Evolutionary conservation across 1,139 yeast genomes (phyloP), one percentile per base, ranked within the genome.

Genomic region (Yamadazyma epiphylla): DNA sequence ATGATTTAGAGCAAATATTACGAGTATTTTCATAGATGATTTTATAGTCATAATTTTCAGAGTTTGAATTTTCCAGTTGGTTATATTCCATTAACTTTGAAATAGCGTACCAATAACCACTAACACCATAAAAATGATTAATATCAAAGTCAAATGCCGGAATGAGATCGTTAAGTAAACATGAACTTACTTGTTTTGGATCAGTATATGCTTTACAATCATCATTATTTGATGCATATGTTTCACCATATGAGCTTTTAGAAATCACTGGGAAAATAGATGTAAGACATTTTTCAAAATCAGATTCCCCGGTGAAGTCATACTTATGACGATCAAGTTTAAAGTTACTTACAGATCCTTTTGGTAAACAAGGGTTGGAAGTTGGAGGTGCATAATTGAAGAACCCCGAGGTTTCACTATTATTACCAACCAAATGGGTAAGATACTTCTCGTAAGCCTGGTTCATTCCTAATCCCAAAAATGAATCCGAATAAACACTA

Each of bases 21-120:
- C 61, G 46, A 2, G 81, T 74, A 33, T 66, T 58, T 4, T 55
- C 51, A 37, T 70, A 64, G 13, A 77, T 67, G 7, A 48, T 35
- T 15, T 52, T 47, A 41, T 66, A 67, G 41, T 68, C 67, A 37
- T 66, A 68, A 9, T 35, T 38, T 9, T 27, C 30, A 24, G 23
- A 13, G 10, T 17, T n/a, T 11, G 30, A 19, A 15, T 26, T 41
- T 37, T 26, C 41, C 25, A 19, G 24, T 13, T 31, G 15, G 11
- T 30, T 22, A 32, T 62, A 58, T 2, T 58, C 51, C 23, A 65
- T 53, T 3, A 79, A 60, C 21, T 65, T 67, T 15, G 71, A 70
- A 7, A 81, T 64, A 3, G 87, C 76, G 49, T 83, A 84, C 85
- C 88, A 84, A 54, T 82, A 84, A 25, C 88, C 94, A 44, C 88